These are phyloP conservation scores for Hyphodiscus hymeniophilus DNA, from an alignment of 495 filamentous ascomycete genomes.

Conservation along the genomic window DNA sequence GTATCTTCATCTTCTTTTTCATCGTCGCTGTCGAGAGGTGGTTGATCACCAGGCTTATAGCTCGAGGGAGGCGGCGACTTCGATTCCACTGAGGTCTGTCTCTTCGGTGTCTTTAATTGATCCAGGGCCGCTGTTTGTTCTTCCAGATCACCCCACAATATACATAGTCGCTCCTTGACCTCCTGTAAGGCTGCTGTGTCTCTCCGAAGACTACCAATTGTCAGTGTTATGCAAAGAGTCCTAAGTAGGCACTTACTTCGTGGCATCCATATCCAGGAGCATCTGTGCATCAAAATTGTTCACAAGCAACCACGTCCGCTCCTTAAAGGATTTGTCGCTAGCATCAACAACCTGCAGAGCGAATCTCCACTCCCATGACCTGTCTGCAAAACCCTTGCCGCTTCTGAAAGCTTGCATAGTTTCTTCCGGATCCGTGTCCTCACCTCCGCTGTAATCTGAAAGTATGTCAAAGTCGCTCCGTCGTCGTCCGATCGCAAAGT, in stretches of 20 bases:
- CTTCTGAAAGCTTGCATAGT: slow-evolving; percentile 16
- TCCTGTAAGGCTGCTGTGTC: slow-evolving; percentile 34
- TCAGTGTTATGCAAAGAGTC: slow-evolving; percentile 5
- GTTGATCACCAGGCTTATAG: slow-evolving; percentile 9
- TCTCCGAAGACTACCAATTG: slow-evolving; percentile 44
- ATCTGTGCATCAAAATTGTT: slow-evolving; percentile 54
- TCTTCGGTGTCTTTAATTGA: background rate
- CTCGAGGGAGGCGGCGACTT: slow-evolving; percentile 17
- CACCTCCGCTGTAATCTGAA: slow-evolving; percentile 32
- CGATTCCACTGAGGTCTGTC: slow-evolving; percentile 15
- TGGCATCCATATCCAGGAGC: slow-evolving; percentile 53
- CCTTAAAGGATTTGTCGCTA: slow-evolving; percentile 27
- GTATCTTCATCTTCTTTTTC: background rate
- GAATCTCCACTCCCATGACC: slow-evolving; percentile 74
- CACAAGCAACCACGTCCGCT: slow-evolving; percentile 55
- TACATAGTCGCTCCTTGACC: slow-evolving; percentile 64
- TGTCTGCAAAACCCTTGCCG: slow-evolving; percentile 19
- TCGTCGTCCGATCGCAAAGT: slow-evolving; percentile 56
- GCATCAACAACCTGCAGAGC: slow-evolving; percentile 62
- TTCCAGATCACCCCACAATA: slow-evolving; percentile 81
- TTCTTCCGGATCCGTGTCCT: slow-evolving; percentile 28
- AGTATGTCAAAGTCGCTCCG: slow-evolving; percentile 37
- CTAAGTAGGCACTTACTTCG: slow-evolving; percentile 42
- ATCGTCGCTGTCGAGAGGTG: slow-evolving; percentile 19
- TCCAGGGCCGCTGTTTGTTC: slow-evolving; percentile 44